Conservation (phyloP, 1,284 basidiomycete species). For the Naganishia albida region DNA sequence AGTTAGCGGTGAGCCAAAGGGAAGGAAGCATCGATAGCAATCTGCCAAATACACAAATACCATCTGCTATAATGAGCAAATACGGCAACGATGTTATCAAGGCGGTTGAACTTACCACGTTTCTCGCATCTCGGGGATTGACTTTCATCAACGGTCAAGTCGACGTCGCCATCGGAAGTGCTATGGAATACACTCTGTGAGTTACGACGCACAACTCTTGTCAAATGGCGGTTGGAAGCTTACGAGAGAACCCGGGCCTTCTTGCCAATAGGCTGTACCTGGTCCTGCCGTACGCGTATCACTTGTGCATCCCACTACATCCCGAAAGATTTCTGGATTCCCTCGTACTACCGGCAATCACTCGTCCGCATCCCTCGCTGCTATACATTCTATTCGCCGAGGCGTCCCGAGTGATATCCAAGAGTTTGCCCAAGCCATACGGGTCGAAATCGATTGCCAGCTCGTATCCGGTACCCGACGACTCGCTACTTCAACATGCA, state of each 20-base stretch:
- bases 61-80: conserved; percentile 16
- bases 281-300: conserved; percentile 41
- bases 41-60: not conserved
- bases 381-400: conserved; percentile 47
- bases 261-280: conserved; percentile 34
- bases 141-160: conserved; percentile 11
- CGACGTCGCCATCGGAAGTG: conserved; percentile 15
- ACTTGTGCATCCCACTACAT: conserved; percentile 42
- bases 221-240: not conserved
- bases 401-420: conserved; percentile 38
- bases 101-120: conserved; percentile 2
- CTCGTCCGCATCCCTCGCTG: conserved; percentile 44
- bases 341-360: conserved; percentile 36
- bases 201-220: not conserved
- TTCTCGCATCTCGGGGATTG: conserved; percentile 10
- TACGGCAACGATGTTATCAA: conserved; percentile 11
- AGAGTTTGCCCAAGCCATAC: conserved; percentile 30
- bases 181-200: conserved; percentile 32
- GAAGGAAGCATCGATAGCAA: too few relatives aligned
- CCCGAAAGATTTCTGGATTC: conserved; percentile 42
- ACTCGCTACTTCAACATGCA: conserved; percentile 18
- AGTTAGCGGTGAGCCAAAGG: not conserved
- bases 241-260: not conserved
- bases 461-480: conserved; percentile 34
- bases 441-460: conserved; percentile 31